Conservation (phyloP, 1,284 basidiomycete species). For the Irpex sp. region DNA sequence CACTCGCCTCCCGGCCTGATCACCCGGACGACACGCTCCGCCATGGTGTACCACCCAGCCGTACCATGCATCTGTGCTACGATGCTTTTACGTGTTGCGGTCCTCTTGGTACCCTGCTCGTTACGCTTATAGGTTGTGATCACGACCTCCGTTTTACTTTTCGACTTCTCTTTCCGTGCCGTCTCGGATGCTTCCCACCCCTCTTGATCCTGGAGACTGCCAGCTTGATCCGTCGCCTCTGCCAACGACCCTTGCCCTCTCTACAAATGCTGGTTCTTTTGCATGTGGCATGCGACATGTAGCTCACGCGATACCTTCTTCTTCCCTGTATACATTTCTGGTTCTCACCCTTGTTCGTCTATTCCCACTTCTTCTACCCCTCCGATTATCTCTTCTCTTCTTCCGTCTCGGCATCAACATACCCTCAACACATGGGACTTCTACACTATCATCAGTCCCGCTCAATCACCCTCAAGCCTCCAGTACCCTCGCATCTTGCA, state of each 20-base stretch:
- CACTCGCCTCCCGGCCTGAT: neutral
- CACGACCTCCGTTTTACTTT: neutral
- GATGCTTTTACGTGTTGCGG: neutral
- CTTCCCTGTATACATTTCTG: neutral
- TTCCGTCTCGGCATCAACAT: neutral
- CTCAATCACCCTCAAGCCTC: neutral
- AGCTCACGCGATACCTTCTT: neutral
- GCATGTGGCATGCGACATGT: neutral
- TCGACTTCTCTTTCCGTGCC: neutral
- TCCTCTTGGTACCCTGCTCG: neutral
- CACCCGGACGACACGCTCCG: neutral
- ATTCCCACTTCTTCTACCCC: neutral
- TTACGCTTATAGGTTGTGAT: neutral
- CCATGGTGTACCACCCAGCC: neutral
- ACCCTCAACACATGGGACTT: neutral
- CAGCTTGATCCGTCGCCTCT: neutral
- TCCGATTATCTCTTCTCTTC: neutral
- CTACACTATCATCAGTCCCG: neutral
- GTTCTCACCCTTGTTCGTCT: neutral
- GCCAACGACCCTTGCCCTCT: neutral
- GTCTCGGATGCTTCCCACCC: neutral
- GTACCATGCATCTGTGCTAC: neutral
- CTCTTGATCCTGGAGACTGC: neutral
- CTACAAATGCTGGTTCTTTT: neutral
- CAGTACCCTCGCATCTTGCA: neutral